Evolutionary conservation across 805 yeast species (phyloP).

Genomic region (Huiozyma naganishii): DNA sequence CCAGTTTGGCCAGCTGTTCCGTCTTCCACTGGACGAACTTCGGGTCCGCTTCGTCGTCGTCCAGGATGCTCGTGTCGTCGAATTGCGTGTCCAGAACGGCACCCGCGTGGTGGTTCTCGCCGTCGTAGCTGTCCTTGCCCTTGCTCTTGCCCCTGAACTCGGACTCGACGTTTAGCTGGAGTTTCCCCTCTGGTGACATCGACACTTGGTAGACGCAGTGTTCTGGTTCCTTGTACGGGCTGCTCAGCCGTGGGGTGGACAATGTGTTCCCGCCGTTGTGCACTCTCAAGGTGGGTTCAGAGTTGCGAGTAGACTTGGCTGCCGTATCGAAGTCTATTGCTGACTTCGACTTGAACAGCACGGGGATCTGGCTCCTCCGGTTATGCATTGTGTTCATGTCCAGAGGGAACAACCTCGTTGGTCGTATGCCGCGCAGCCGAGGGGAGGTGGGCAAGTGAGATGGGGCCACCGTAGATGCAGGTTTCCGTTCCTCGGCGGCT

Average conservation of each 20-base stretch:
- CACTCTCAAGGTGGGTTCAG: background rate
- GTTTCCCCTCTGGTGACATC: constrained; percentile 25
- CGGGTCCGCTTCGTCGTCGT: constrained; percentile 19
- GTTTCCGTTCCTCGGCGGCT: background rate
- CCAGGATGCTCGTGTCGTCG: constrained; percentile 25
- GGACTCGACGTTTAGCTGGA: constrained; percentile 16
- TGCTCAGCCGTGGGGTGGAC: constrained; percentile 7
- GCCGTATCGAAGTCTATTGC: background rate
- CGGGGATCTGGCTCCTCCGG: constrained; percentile 12
- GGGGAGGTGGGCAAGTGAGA: constrained; percentile 7
- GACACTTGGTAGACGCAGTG: constrained; percentile 23
- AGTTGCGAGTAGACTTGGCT: background rate
- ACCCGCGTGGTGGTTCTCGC: constrained; percentile 1
- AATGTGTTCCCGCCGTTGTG: background rate
- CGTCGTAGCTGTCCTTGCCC: background rate
- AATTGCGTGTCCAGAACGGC: constrained; percentile 10
- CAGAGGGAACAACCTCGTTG: constrained; percentile 19
- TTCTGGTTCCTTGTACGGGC: constrained; percentile 22
- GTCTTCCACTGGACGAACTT: constrained; percentile 23
- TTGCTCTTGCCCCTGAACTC: background rate
- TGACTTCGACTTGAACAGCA: constrained; percentile 6
- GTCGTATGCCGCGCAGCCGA: constrained; percentile 8
- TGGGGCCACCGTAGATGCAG: background rate
- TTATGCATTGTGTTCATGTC: constrained; percentile 8
- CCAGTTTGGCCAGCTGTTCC: constrained; percentile 22